phyloP scores from a whole-genome alignment of 2,329 filamentous ascomycete genomes.

The Niveomyces coronatus region DNA sequence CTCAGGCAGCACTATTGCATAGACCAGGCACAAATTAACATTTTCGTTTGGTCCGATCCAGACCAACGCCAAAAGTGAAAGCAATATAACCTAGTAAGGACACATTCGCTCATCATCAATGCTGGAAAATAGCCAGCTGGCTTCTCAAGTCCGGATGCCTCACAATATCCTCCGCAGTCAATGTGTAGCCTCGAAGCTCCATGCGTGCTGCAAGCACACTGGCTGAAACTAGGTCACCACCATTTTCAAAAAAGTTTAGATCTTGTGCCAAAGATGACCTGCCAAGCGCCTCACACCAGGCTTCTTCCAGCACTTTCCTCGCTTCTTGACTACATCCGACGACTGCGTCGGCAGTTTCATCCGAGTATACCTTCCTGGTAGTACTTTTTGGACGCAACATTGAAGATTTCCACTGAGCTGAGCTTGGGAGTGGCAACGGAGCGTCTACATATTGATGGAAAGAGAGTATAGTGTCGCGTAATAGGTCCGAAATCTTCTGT shows the following conservation, averaged over 20 bases:
- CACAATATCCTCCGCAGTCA: not conserved
- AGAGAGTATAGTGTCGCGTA: not conserved
- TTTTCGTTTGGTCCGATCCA: too few relatives aligned
- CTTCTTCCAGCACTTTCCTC: not conserved
- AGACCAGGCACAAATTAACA: too few relatives aligned
- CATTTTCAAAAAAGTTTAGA: not conserved
- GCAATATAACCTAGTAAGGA: too few relatives aligned
- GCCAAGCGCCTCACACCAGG: not conserved
- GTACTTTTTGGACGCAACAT: not conserved
- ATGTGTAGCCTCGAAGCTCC: not conserved
- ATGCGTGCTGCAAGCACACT: slow-evolving; percentile 1
- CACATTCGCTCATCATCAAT: too few relatives aligned
- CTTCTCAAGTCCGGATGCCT: not conserved
- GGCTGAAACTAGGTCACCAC: not conserved
- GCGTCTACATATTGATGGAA: not conserved
- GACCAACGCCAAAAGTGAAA: too few relatives aligned
- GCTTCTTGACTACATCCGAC: not conserved
- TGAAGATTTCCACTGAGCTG: not conserved
- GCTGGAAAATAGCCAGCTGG: not conserved
- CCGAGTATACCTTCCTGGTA: not conserved
- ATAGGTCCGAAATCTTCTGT: not conserved
- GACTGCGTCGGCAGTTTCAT: not conserved
- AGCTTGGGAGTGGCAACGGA: not conserved
- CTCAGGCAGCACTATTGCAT: too few relatives aligned
- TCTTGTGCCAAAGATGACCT: not conserved